Evolutionary conservation across 306 rosid genomes (phyloP), one percentile per base, ranked within the genome.

Genomic region (Prunus davidiana): DNA sequence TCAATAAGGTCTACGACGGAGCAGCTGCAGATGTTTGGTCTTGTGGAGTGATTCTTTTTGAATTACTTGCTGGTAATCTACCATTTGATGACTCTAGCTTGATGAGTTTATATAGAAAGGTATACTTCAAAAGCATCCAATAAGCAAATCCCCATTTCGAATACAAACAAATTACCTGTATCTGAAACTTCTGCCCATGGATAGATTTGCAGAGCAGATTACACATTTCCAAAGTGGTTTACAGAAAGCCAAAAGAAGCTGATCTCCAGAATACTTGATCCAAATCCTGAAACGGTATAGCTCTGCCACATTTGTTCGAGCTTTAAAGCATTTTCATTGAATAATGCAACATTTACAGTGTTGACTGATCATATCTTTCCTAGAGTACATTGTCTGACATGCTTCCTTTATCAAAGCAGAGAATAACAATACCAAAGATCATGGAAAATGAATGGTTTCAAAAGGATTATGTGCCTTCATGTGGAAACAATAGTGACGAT

Each of bases 1-100:
- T 65, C 74, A 84, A 67, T 79, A 82, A 85, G 72, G 89, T 82
- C 56, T 92, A 92, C 15, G 89, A 90, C 24, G 97, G 96, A 80
- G 96, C 93, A 74, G 86, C 89, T 45, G 96, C 91, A 24, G 97
- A 92, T 87, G 83, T 92, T 80, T 92, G 97, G 97, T 92, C 97
- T 62, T 92, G 93, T 63, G 97, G 97, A 22, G 97, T 90, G 61
- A 83, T 92, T 64, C 97, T 92, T 34, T 92, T 85, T 28, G 97
- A 92, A 82, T 52, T 87, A 71, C 89, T 92, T 49, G 85, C 96
- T 13, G 97, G 97, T 30, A 74, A 25, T 83, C 90, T 90, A 5
- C 97, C 96, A 60, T 92, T 92, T 82, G 87, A 90, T 1, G 97
- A 92, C 79, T 82, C 69, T 10, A 92, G 80, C 74, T 82, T 92